A percentile compares a stretch with the other conserved stretches of the same genome.
Conservation (phyloP, 2,329 filamentous ascomycete species). For the Diplodia scrobiculata region DNA sequence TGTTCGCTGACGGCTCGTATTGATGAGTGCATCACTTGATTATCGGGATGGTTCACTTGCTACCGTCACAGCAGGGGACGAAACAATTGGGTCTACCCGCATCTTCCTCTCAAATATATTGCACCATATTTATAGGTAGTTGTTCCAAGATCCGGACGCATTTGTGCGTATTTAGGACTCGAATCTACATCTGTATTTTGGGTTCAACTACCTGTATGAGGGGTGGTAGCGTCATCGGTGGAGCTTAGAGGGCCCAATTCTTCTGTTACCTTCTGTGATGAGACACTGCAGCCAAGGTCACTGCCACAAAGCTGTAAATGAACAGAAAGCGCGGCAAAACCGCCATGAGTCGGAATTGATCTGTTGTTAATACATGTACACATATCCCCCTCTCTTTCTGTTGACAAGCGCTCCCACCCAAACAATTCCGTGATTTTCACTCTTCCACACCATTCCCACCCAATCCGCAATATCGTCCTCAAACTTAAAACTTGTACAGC, state of each 20-base stretch:
- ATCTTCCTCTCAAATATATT: too few relatives aligned
- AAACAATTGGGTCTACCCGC: too few relatives aligned
- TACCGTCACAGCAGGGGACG: too few relatives aligned
- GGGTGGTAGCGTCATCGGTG: too few relatives aligned
- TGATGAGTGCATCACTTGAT: neutral
- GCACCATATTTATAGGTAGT: too few relatives aligned
- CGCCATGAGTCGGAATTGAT: neutral
- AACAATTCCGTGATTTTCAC: too few relatives aligned
- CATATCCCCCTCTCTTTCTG: neutral
- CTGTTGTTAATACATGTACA: conserved; percentile 12
- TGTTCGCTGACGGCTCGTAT: neutral
- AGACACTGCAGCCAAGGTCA: neutral
- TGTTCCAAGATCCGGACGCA: too few relatives aligned
- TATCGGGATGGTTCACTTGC: neutral
- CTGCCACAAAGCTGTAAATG: neutral
- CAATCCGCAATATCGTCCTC: neutral
- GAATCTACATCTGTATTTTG: too few relatives aligned
- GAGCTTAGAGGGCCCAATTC: too few relatives aligned
- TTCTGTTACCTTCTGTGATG: neutral
- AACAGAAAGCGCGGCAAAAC: neutral
- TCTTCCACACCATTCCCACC: neutral
- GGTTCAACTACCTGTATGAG: too few relatives aligned
- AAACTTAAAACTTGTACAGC: conserved; percentile 1
- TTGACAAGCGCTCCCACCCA: neutral
- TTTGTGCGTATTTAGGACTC: too few relatives aligned